A percentile compares a stretch with the other conserved stretches of the same genome.
Conservation (phyloP, 352 stramenopile species). For the Phytophthora macrochlamydospora region DNA sequence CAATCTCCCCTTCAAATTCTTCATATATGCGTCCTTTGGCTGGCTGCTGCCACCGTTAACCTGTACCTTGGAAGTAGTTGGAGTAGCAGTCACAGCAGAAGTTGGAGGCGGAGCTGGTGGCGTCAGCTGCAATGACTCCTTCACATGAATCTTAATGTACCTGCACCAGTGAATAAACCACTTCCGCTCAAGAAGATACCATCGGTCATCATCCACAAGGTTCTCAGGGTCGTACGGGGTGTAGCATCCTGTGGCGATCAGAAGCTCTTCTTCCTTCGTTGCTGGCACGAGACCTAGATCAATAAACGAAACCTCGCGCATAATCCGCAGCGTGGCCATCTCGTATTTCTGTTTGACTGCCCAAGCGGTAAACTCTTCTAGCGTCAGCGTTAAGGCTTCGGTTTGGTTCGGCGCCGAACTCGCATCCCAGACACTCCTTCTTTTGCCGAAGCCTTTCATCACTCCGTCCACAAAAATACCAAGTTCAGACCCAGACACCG, state of each 20-base stretch:
- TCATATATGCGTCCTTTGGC: constrained; percentile 69
- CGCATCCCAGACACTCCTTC: constrained; percentile 37
- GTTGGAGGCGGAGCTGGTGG: constrained; percentile 17
- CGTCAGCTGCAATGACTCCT: constrained; percentile 36
- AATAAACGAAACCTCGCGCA: constrained; percentile 86
- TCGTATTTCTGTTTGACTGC: constrained; percentile 75
- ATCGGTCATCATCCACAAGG: constrained; percentile 83
- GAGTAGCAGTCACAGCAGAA: constrained; percentile 27
- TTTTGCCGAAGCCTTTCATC: constrained; percentile 61
- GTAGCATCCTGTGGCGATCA: constrained; percentile 77
- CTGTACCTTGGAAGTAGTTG: constrained; percentile 45
- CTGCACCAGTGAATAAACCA: constrained; percentile 89
- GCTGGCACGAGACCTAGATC: constrained; percentile 75
- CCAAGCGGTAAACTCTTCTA: constrained; percentile 77
- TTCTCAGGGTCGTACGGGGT: constrained; percentile 68
- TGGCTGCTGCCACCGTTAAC: constrained; percentile 26
- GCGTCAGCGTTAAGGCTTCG: constrained; percentile 47
- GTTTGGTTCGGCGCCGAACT: constrained; percentile 35
- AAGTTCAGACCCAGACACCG: constrained; percentile 80
- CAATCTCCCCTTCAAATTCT: constrained; percentile 83
- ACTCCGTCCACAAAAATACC: constrained; percentile 81
- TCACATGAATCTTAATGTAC: constrained; percentile 65
- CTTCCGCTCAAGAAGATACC: constrained; percentile 84
- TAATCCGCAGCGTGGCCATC: constrained; percentile 78
- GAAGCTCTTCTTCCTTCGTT: constrained; percentile 80